Percentiles rank a stretch among this genome's conserved stretches.
Conservation (phyloP, 2,329 filamentous ascomycete genomes). For the Lasiodiplodia hormozganensis region DNA sequence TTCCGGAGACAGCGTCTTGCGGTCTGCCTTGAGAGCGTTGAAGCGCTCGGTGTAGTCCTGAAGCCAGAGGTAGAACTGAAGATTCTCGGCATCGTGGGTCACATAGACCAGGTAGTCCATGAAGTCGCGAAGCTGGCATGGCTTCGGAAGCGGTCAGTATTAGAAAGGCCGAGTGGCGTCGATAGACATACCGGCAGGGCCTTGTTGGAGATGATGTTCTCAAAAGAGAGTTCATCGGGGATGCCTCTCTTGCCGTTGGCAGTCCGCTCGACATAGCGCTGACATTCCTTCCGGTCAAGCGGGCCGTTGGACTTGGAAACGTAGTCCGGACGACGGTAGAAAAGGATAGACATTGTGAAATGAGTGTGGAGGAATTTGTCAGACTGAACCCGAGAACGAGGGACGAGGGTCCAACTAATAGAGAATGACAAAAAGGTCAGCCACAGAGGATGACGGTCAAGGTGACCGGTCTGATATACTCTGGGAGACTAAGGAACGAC, state of each 20-base stretch:
- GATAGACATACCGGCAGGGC: conserved; percentile 73
- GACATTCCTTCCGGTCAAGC: conserved; percentile 30
- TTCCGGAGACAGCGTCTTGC: conserved; percentile 68
- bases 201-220: conserved; percentile 75
- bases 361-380: conserved; percentile 1
- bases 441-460: not conserved
- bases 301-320: conserved; percentile 28
- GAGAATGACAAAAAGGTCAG: conserved; percentile 1
- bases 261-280: conserved; percentile 30
- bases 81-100: conserved; percentile 78
- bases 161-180: too few relatives aligned
- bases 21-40: conserved; percentile 58
- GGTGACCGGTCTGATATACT: not conserved
- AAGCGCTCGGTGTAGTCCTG: conserved; percentile 67
- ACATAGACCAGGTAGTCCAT: conserved; percentile 86
- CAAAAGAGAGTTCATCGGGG: conserved; percentile 76
- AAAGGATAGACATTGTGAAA: conserved; percentile 32
- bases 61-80: conserved; percentile 69
- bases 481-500: not conserved
- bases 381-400: not conserved
- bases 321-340: conserved; percentile 32
- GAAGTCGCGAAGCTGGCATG: conserved; percentile 79
- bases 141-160: conserved; percentile 55
- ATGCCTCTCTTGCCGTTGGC: conserved; percentile 56
- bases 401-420: conserved; percentile 2